Conservation (phyloP, 2,329 filamentous ascomycete genomes). For the Stagonosporopsis tanaceti region DNA sequence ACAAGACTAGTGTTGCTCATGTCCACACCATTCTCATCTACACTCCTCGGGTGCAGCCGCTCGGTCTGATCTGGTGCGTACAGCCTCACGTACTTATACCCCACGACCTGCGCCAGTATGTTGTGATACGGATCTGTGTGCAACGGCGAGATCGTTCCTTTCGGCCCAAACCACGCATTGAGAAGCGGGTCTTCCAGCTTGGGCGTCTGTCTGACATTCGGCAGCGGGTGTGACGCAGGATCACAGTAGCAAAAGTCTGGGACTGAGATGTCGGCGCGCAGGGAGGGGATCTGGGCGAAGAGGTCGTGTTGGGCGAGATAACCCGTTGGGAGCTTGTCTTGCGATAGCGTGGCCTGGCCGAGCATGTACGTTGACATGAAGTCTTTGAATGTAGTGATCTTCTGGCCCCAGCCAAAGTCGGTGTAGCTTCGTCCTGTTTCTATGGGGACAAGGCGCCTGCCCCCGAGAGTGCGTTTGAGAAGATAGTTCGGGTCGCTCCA, state of each 20-base stretch:
- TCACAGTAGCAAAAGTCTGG: constrained; percentile 85
- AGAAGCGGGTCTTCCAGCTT: constrained; percentile 67
- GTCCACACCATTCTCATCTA: constrained; percentile 74
- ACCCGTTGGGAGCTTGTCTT: constrained; percentile 57
- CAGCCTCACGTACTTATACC: constrained; percentile 88
- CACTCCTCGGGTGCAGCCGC: constrained; percentile 67
- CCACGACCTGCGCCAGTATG: constrained; percentile 86
- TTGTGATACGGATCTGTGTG: constrained; percentile 97
- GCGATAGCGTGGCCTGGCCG: neutral
- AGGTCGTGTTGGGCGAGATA: constrained; percentile 95
- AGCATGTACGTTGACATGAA: constrained; percentile 73
- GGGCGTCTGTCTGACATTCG: constrained; percentile 24
- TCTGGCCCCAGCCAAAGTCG: constrained; percentile 83
- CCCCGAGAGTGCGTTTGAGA: constrained; percentile 74
- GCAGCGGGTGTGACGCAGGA: constrained; percentile 52
- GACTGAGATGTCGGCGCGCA: constrained; percentile 77
- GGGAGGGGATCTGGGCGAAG: constrained; percentile 78
- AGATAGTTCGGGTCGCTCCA: constrained; percentile 83
- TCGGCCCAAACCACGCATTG: constrained; percentile 93
- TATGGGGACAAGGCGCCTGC: constrained; percentile 81
- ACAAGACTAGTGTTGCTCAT: constrained; percentile 90
- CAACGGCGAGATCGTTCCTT: constrained; percentile 86
- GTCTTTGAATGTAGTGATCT: constrained; percentile 75
- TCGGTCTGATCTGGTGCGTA: constrained; percentile 73
- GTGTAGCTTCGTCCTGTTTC: constrained; percentile 90